Conservation (phyloP, 1,284 basidiomycete genomes). For the Butyriboletus appendiculatus region DNA sequence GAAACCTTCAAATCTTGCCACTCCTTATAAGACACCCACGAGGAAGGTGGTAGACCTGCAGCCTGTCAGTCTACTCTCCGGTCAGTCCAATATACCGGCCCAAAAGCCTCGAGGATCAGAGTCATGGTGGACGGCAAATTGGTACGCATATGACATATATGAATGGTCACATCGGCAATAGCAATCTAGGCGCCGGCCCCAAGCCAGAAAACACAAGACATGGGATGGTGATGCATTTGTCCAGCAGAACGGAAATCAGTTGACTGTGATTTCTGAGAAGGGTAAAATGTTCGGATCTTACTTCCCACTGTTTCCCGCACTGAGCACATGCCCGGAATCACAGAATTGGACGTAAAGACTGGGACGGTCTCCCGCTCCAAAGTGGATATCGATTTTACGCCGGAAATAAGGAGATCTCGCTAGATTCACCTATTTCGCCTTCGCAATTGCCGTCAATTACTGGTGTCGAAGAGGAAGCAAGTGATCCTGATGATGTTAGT, state of each 20-base stretch:
- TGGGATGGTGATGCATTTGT: conserved; percentile 85
- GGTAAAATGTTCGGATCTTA: conserved; percentile 56
- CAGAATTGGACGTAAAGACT: conserved; percentile 63
- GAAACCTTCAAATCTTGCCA: conserved; percentile 36
- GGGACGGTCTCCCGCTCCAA: conserved; percentile 57
- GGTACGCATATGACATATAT: conserved; percentile 42
- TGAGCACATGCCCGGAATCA: conserved; percentile 10
- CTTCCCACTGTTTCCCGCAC: conserved; percentile 6
- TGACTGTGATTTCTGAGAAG: conserved; percentile 66
- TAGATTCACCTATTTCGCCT: conserved; percentile 51
- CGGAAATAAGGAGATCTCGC: conserved; percentile 61
- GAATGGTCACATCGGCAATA: conserved; percentile 6
- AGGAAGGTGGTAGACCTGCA: conserved; percentile 42
- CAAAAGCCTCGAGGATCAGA: conserved; percentile 16
- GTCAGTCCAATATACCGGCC: conserved; percentile 10
- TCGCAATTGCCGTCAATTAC: conserved; percentile 52
- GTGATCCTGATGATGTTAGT: conserved; percentile 16
- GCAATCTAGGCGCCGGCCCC: conserved; percentile 67
- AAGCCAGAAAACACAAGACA: conserved; percentile 81
- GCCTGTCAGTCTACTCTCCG: conserved; percentile 41
- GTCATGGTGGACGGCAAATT: conserved; percentile 68
- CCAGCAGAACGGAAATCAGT: conserved; percentile 47
- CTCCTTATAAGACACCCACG: conserved; percentile 31
- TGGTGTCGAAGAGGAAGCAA: conserved; percentile 36
- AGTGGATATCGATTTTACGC: conserved; percentile 52